Evolutionary conservation across 1,284 basidiomycete genomes (phyloP).

Genomic region (Tilletiaria anomala): DNA sequence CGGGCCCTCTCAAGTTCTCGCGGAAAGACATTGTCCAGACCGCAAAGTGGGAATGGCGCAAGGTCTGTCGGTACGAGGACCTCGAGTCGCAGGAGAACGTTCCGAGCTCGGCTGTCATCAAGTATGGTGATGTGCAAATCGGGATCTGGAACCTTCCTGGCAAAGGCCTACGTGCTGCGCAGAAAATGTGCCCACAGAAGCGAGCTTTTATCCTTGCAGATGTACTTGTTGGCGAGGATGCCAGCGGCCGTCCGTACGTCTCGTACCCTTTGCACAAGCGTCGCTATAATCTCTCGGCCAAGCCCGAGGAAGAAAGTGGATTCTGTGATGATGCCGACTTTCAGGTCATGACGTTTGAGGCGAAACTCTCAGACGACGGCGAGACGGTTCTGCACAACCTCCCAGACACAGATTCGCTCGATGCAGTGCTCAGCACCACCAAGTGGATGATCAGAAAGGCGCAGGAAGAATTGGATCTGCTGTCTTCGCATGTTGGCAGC

Average conservation of each 20-base stretch:
- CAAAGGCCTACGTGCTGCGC: constrained; percentile 53
- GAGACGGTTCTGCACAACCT: constrained; percentile 45
- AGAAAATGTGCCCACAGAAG: constrained; percentile 55
- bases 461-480: constrained; percentile 21
- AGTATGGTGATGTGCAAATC: constrained; percentile 58
- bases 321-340: constrained; percentile 55
- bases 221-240: constrained; percentile 44
- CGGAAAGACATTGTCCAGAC: constrained; percentile 44
- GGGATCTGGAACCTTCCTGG: constrained; percentile 53
- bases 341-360: constrained; percentile 53
- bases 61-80: constrained; percentile 47
- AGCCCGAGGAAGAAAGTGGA: constrained; percentile 44
- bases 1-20: constrained; percentile 45
- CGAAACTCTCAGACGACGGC: constrained; percentile 44
- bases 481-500: constrained; percentile 1
- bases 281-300: constrained; percentile 48
- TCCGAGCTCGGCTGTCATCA: constrained; percentile 49
- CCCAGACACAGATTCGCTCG: constrained; percentile 51
- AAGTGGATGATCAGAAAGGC: constrained; percentile 48
- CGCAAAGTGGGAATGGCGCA: constrained; percentile 51
- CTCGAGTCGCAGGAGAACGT: constrained; percentile 45
- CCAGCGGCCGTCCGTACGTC: constrained; percentile 19
- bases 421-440: constrained; percentile 52
- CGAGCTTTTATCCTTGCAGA: constrained; percentile 60
- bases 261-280: constrained; percentile 57